Conservation (phyloP, 1,284 basidiomycete genomes). For the Jaminaea rosea region DNA sequence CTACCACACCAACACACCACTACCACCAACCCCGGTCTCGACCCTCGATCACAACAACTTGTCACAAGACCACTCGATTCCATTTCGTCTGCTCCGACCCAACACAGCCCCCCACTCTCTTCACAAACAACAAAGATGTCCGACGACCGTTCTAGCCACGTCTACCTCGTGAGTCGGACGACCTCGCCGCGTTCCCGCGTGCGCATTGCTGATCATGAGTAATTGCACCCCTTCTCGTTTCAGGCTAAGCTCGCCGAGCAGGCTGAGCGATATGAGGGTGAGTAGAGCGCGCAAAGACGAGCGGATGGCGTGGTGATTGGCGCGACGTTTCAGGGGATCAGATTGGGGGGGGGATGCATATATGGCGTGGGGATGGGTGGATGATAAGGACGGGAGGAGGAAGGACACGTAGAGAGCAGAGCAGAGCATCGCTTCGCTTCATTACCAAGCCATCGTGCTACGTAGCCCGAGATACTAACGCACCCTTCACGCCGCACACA, state of each 20-base stretch:
- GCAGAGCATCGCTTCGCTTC: neutral
- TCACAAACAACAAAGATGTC: neutral
- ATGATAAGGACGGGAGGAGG: too few species aligned
- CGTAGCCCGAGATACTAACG: neutral
- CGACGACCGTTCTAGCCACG: neutral
- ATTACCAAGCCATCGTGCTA: neutral
- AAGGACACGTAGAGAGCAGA: neutral
- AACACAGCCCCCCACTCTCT: too few species aligned
- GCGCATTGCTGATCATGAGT: too few species aligned
- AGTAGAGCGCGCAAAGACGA: too few species aligned
- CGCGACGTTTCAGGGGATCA: too few species aligned
- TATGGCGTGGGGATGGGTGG: too few species aligned
- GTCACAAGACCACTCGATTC: too few species aligned
- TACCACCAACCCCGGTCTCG: neutral
- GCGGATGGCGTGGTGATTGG: too few species aligned
- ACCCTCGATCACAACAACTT: too few species aligned
- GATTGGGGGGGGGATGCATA: too few species aligned
- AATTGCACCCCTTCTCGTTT: neutral
- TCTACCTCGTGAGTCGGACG: conserved; percentile 1
- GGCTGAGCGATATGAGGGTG: conserved; percentile 48
- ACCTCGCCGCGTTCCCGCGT: neutral
- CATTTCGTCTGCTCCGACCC: too few species aligned
- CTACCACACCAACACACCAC: neutral
- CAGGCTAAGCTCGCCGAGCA: conserved; percentile 47
- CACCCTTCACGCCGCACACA: too few species aligned